Percentiles rank a stretch among this genome's conserved stretches.
These are phyloP conservation scores for Nakazawaea ernobii DNA, from an alignment of 805 yeast species.

Conservation along the genomic window DNA sequence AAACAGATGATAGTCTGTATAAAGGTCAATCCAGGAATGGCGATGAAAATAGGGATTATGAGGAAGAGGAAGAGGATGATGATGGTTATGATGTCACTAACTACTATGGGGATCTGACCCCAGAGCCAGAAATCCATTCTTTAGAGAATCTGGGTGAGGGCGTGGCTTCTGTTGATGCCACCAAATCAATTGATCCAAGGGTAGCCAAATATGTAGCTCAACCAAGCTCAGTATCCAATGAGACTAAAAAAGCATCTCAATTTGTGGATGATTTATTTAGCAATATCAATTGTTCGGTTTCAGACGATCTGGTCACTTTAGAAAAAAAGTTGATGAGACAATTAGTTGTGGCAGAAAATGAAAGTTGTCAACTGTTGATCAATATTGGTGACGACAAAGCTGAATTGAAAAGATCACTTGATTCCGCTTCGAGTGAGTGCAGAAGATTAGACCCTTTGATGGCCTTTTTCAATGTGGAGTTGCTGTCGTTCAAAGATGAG, in stretches of 20 bases:
- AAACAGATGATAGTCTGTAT: slow-evolving; percentile 1
- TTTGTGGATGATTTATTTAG: slow-evolving; percentile 65
- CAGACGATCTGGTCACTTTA: slow-evolving; percentile 56
- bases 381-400: slow-evolving; percentile 39
- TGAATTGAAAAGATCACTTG: slow-evolving; percentile 35
- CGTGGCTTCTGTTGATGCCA: background rate
- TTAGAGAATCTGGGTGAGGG: background rate
- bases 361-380: slow-evolving; percentile 51
- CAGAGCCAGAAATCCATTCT: background rate
- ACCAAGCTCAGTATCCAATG: background rate
- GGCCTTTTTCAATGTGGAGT: slow-evolving; percentile 53
- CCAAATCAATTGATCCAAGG: background rate
- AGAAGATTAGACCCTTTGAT: slow-evolving; percentile 48
- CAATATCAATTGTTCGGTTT: slow-evolving; percentile 70
- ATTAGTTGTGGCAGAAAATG: slow-evolving; percentile 55
- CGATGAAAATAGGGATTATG: slow-evolving; percentile 9
- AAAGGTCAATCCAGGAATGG: background rate
- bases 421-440: slow-evolving; percentile 45
- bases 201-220: slow-evolving; percentile 1
- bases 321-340: slow-evolving; percentile 54
- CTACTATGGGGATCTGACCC: slow-evolving; percentile 16
- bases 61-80: slow-evolving; percentile 21
- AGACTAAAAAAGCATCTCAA: background rate
- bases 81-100: slow-evolving; percentile 22
- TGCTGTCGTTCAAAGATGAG: slow-evolving; percentile 60